These are phyloP conservation scores for Ephemerocybe angulata DNA, from an alignment of 768 basidiomycete genomes.

Conservation along the genomic window DNA sequence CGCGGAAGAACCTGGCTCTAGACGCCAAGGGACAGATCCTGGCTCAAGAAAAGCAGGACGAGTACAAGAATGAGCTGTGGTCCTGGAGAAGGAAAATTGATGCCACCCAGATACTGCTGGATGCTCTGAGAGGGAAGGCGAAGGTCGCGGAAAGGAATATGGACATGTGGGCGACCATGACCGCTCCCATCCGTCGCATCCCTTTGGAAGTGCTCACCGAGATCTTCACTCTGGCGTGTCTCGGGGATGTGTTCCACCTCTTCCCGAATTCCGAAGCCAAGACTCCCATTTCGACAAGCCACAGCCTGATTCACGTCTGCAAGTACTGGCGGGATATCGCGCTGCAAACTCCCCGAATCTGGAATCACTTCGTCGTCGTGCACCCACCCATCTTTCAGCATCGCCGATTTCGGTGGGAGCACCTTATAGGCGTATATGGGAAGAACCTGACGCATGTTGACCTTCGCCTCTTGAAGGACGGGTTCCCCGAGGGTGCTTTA, in stretches of 20 bases:
- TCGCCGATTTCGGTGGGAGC: too few species aligned
- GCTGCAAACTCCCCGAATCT: background rate
- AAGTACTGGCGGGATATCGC: background rate
- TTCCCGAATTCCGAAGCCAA: too few species aligned
- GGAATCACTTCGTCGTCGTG: background rate
- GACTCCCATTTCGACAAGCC: background rate
- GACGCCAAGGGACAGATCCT: too few species aligned
- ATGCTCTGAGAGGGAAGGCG: background rate
- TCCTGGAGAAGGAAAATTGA: background rate
- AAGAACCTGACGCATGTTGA: too few species aligned
- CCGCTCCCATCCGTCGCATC: background rate
- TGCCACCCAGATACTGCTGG: background rate
- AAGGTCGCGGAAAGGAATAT: background rate
- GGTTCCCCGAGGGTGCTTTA: too few species aligned
- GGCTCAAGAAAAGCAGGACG: background rate
- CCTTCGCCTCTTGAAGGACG: too few species aligned
- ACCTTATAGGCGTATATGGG: too few species aligned
- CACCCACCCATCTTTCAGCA: too few species aligned
- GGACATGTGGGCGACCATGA: background rate
- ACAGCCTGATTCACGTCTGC: background rate
- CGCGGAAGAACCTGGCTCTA: too few species aligned
- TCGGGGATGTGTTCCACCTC: too few species aligned
- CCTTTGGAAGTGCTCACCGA: background rate
- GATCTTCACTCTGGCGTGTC: background rate
- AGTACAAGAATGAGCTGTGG: background rate